Conservation (phyloP, 805 yeast genomes). For the Zygotorulaspora danielsina region DNA sequence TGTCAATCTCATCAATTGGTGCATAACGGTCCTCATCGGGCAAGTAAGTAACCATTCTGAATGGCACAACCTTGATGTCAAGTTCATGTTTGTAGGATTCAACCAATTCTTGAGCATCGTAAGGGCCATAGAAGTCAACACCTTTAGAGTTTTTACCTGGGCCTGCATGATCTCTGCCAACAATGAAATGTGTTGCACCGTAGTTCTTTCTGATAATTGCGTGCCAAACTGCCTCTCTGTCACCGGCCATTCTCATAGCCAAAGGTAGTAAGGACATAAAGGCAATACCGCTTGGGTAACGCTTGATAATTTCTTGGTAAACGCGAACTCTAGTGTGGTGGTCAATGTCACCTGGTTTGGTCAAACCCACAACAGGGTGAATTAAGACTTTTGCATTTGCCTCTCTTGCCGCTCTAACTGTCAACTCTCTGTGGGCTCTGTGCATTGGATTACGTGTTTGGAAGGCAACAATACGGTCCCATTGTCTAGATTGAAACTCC, state of each 20-base stretch:
- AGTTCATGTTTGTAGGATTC: constrained; percentile 71
- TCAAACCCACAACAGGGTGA: constrained; percentile 95
- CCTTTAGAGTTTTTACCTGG: constrained; percentile 89
- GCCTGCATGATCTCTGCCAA: constrained; percentile 98
- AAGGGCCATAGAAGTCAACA: constrained; percentile 92
- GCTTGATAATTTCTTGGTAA: constrained; percentile 84
- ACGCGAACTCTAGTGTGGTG: constrained; percentile 97
- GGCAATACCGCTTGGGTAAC: constrained; percentile 93
- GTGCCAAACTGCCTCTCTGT: constrained; percentile 97
- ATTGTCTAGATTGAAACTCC: constrained; percentile 74
- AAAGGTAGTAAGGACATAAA: constrained; percentile 80
- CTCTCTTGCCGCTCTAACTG: constrained; percentile 94
- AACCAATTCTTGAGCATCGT: constrained; percentile 90
- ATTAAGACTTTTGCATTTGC: constrained; percentile 81
- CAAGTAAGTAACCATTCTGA: constrained; percentile 92
- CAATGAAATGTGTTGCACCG: constrained; percentile 96
- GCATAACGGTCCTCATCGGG: constrained; percentile 95
- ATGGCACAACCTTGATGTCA: constrained; percentile 87
- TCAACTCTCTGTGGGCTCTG: constrained; percentile 93
- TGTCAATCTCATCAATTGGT: constrained; percentile 86
- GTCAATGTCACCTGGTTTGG: constrained; percentile 97
- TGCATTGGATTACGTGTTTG: constrained; percentile 99
- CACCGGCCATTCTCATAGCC: constrained; percentile 99
- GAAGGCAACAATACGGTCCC: constrained; percentile 92
- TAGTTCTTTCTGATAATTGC: constrained; percentile 93